A percentile compares a stretch with the other conserved stretches of the same genome.
Conservation (phyloP, 2,329 filamentous ascomycete genomes). For the Colletotrichum agaves region DNA sequence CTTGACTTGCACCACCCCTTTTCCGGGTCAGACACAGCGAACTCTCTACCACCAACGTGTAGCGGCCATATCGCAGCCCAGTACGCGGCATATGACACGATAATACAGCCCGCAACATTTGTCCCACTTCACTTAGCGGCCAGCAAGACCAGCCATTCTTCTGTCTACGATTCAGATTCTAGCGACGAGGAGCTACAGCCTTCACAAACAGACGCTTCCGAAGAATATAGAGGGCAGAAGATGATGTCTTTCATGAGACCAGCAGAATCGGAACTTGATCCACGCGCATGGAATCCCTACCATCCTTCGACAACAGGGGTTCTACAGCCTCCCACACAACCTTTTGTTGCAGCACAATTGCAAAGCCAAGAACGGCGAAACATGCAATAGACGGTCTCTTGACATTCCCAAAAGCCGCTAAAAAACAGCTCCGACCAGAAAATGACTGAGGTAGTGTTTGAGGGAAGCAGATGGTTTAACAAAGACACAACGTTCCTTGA, state of each 20-base stretch:
- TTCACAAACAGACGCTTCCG: not conserved
- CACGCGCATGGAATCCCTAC: not conserved
- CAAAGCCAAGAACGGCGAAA: too few relatives aligned
- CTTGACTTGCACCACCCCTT: conserved; percentile 19
- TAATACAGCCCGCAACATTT: conserved; percentile 4
- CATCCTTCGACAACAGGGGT: not conserved
- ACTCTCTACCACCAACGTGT: conserved; percentile 4
- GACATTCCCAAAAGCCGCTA: too few relatives aligned
- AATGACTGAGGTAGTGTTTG: too few relatives aligned
- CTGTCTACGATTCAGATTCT: conserved; percentile 12
- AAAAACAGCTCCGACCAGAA: too few relatives aligned
- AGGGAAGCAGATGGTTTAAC: not conserved
- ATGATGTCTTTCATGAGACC: too few relatives aligned
- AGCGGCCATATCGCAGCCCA: not conserved
- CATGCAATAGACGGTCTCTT: too few relatives aligned
- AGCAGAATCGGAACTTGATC: too few relatives aligned
- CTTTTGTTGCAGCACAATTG: too few relatives aligned
- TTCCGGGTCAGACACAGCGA: not conserved
- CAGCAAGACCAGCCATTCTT: not conserved
- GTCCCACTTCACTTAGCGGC: not conserved
- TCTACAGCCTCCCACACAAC: too few relatives aligned
- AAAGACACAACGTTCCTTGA: conserved; percentile 5
- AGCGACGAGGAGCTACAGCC: conserved; percentile 12
- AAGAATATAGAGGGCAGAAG: too few relatives aligned
- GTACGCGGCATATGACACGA: conserved; percentile 14